Percentiles rank a stretch among this genome's conserved stretches.
These are phyloP conservation scores for Pythium rishiriense DNA, from an alignment of 352 stramenopile species.

Conservation along the genomic window DNA sequence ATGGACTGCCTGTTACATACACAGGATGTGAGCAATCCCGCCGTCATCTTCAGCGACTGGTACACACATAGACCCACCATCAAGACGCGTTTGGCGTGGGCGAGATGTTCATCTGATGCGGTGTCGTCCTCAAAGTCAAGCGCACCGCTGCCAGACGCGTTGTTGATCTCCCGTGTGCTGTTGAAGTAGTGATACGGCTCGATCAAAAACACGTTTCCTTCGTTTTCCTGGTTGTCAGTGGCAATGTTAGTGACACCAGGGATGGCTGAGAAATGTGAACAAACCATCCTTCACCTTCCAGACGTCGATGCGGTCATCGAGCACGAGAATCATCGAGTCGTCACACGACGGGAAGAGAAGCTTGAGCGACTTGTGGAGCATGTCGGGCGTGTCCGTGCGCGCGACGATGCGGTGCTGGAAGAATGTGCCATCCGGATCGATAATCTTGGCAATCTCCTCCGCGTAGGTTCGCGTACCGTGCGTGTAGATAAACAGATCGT, in stretches of 20 bases:
- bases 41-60: background rate
- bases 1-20: constrained; percentile 43
- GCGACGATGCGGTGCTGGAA: constrained; percentile 89
- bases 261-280: background rate
- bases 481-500: constrained; percentile 96
- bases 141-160: constrained; percentile 57
- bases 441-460: constrained; percentile 92
- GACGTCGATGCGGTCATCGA: constrained; percentile 85
- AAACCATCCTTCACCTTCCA: constrained; percentile 48
- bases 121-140: constrained; percentile 40
- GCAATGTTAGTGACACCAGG: background rate
- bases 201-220: constrained; percentile 85
- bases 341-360: constrained; percentile 84
- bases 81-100: constrained; percentile 55
- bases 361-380: constrained; percentile 87
- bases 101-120: constrained; percentile 49
- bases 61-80: constrained; percentile 17
- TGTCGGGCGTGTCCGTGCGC: constrained; percentile 83
- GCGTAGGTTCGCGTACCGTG: constrained; percentile 94
- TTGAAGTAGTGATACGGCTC: constrained; percentile 87
- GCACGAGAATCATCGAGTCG: constrained; percentile 86
- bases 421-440: constrained; percentile 79
- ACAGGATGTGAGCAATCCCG: background rate
- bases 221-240: constrained; percentile 53
- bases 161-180: constrained; percentile 82